phyloP scores from a whole-genome alignment of 345 rosid species.

The Gossypium thurberi region DNA sequence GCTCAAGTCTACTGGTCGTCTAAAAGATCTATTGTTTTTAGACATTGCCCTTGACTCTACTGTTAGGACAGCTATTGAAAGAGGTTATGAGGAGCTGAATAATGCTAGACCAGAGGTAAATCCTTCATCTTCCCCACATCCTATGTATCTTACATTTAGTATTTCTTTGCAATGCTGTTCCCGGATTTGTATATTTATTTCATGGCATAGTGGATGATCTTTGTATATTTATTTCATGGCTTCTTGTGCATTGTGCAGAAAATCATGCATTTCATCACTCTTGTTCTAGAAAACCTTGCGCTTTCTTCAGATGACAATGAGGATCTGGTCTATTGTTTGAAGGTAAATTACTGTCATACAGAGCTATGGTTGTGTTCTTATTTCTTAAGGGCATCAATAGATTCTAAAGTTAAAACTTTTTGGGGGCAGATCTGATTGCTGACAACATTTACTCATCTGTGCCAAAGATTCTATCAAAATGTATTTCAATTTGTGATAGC shows the following conservation, averaged over 20 bases:
- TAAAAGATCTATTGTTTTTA: conserved; percentile 88
- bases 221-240: background rate
- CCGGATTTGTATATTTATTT: background rate
- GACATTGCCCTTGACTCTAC: conserved; percentile 93
- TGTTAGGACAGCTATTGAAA: conserved; percentile 91
- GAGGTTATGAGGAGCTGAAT: conserved; percentile 81
- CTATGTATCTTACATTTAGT: conserved; percentile 1
- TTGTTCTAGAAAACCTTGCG: conserved; percentile 88
- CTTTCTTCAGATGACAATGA: conserved; percentile 90
- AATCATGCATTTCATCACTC: conserved; percentile 65
- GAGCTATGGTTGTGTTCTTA: background rate
- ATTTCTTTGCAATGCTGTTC: background rate
- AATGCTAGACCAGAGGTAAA: conserved; percentile 79
- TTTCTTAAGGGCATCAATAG: conserved; percentile 6
- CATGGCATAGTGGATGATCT: background rate
- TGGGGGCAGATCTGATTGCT: background rate
- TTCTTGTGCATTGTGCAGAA: conserved; percentile 46
- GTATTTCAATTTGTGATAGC: background rate
- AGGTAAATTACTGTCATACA: conserved; percentile 38
- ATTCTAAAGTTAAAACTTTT: background rate
- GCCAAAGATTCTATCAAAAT: conserved; percentile 2
- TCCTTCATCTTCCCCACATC: conserved; percentile 10
- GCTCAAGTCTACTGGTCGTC: conserved; percentile 59
- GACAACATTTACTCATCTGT: background rate
- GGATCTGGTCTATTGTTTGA: conserved; percentile 85